Evolutionary conservation across 106 monocot genomes (phyloP), one percentile per base, ranked within the genome.

Genomic region (Dioscorea zingiberensis): DNA sequence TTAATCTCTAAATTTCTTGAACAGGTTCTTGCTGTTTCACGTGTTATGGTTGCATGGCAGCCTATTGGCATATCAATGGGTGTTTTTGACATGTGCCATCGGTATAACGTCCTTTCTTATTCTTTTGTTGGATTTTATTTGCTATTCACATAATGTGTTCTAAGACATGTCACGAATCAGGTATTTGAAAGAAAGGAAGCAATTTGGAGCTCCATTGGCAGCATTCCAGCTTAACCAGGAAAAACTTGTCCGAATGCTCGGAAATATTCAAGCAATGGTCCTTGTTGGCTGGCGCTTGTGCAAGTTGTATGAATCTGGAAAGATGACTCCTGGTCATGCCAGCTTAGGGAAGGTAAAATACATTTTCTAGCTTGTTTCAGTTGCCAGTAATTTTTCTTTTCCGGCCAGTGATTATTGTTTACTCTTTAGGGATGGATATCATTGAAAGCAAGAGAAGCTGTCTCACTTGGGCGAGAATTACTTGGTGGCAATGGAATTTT

Each of bases 211-310:
- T 54, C 86, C 97, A 54, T 65, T 98, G 66, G 83, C 86, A 48
- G 83, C 97, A 47, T 98, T 92, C 63, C 97, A 98, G 67, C 47
- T 98, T 51, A 89, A 85, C 75, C 97, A 92, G 70, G 88, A 92
- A 68, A 98, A 92, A 58, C 86, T 98, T 54, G 84, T 74, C 16
- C 85, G 85, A 2, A 97, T 97, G 91, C 78, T 97, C 53, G 88
- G 97, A 27, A 98, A 98, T 66, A 79, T 97, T 65, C 97, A 97
- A 69, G 92, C 88, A 21, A 97, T 97, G 97, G 45, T 92, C 54
- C 88, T 97, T 22, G 74, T 91, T 45, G 97, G 97, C 48, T 97
- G 97, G 97, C 92, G 97, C 38, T 77, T 97, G 10, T 97, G 91
- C 77, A 92, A 88, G 73, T 73, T 97, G 55, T 89, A 97, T 69